Evolutionary conservation across 345 rosid genomes (phyloP), one percentile per base, ranked within the genome.

Genomic region (Eucalyptus marginata): DNA sequence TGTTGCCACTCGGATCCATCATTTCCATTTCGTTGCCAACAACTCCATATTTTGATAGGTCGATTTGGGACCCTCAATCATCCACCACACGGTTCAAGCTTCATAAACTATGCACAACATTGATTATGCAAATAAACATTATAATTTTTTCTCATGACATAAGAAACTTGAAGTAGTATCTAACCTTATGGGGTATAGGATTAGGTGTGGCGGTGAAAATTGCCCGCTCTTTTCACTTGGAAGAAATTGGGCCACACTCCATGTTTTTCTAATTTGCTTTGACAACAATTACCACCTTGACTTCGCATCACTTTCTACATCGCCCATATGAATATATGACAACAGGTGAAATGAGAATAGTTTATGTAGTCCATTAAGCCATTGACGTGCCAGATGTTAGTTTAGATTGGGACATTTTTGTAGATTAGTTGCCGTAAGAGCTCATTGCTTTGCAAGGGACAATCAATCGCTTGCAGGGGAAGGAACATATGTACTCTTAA

Each of bases 71-170:
- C 6, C 33, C 52, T 43, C 59, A 47, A 66, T 64, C 84, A 66
- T 59, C 88, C 50, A 47, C 50, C 52, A 24, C 86, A 76, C 49
- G 66, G 68, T 88, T 59, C 31, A 88, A 49, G 89, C 47, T 51
- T 68, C 64, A 36, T 50, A 88, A 49, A 36, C 27, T 24, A 50
- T 29, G 25, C 50, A n/a, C 56, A 66, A 33, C 16, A 31, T 86
- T 86, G 16, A 29, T 33, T 87, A 87, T 43, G 36, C 13, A 43
- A 3, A 40, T 27, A 58, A 43, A 66, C 12, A 66, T 44, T n/a
- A 87, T 62, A 71, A 88, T 64, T 89, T 89, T 64, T 89, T 89
- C 90, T 43, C n/a, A 84, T 93, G 94, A 91, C 93, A 90, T 90
- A 87, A 87, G 92, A 91, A 91, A 89, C 89, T 90, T 90, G 88